Evolutionary conservation across 352 stramenopile species (phyloP).

Genomic region (Phytophthora hibernalis): DNA sequence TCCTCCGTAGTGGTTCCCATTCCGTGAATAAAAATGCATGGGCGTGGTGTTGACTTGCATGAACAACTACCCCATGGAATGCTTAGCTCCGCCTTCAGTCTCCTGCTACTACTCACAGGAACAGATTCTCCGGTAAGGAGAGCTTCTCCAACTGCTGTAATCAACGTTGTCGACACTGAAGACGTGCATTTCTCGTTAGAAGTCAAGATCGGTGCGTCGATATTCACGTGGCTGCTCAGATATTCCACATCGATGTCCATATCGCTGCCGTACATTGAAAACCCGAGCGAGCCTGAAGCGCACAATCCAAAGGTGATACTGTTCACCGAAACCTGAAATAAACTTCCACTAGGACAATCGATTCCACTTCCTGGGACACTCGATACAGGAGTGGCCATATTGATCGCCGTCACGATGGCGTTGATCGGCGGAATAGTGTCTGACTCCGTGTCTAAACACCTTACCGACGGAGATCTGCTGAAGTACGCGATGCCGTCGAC

Average conservation of each 20-base stretch:
- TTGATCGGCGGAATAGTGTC: slow-evolving; percentile 33
- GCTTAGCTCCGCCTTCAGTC: slow-evolving; percentile 13
- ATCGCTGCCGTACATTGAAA: slow-evolving; percentile 20
- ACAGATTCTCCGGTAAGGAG: neutral
- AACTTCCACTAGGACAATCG: neutral
- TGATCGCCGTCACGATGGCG: slow-evolving; percentile 26
- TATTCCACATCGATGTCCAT: slow-evolving; percentile 21
- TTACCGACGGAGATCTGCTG: neutral
- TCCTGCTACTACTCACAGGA: neutral
- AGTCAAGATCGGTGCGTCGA: neutral
- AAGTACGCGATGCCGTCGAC: slow-evolving; percentile 35
- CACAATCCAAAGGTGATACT: slow-evolving; percentile 16
- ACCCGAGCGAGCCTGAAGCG: neutral
- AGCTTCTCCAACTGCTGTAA: neutral
- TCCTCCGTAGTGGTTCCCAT: slow-evolving; percentile 5
- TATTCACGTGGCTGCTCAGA: neutral
- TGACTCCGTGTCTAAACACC: slow-evolving; percentile 26
- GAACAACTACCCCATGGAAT: slow-evolving; percentile 15
- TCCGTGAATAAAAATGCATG: slow-evolving; percentile 29
- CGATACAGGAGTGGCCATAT: slow-evolving; percentile 12
- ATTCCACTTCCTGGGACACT: neutral
- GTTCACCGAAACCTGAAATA: slow-evolving; percentile 12
- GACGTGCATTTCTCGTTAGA: neutral
- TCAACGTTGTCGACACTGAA: neutral
- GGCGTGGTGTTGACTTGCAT: slow-evolving; percentile 17